phyloP scores from a whole-genome alignment of 495 filamentous ascomycete species.

The Penicillium paxilli region DNA sequence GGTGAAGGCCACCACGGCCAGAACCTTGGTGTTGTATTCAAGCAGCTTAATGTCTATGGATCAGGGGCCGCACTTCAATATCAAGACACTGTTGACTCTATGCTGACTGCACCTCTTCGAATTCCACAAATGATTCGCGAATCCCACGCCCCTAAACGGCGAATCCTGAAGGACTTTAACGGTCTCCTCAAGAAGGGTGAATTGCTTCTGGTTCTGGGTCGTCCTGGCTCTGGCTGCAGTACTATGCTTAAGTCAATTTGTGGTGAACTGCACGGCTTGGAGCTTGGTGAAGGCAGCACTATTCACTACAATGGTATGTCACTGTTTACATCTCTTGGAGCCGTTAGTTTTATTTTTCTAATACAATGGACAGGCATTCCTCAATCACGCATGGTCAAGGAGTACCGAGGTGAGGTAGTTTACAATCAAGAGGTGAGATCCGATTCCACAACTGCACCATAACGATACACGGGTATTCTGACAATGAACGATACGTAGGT shows the following conservation, averaged over 20 bases:
- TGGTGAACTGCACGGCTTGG: conserved; percentile 36
- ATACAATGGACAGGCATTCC: conserved; percentile 13
- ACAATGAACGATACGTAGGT: too few relatives aligned
- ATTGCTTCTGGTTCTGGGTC: conserved; percentile 37
- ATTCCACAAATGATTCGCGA: conserved; percentile 18
- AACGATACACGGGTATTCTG: too few relatives aligned
- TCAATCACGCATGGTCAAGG: conserved; percentile 25
- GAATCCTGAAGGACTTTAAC: conserved; percentile 39
- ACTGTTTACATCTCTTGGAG: neutral
- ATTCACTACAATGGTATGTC: conserved; percentile 47
- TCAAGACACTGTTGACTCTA: conserved; percentile 48
- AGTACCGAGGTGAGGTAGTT: conserved; percentile 60
- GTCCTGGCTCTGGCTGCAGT: conserved; percentile 41
- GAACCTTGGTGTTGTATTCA: conserved; percentile 44
- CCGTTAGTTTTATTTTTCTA: neutral
- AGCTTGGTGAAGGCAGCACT: conserved; percentile 33
- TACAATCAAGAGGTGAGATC: conserved; percentile 53
- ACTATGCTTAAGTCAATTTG: conserved; percentile 40
- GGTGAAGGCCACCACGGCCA: conserved; percentile 20
- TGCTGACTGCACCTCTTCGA: conserved; percentile 44
- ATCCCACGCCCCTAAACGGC: conserved; percentile 22
- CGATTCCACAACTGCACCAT: too few relatives aligned
- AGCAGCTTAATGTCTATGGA: conserved; percentile 50
- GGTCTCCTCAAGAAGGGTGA: conserved; percentile 37
- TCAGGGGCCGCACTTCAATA: conserved; percentile 51